Evolutionary conservation across 345 rosid species (phyloP).

Genomic region (Raphanus sativus): DNA sequence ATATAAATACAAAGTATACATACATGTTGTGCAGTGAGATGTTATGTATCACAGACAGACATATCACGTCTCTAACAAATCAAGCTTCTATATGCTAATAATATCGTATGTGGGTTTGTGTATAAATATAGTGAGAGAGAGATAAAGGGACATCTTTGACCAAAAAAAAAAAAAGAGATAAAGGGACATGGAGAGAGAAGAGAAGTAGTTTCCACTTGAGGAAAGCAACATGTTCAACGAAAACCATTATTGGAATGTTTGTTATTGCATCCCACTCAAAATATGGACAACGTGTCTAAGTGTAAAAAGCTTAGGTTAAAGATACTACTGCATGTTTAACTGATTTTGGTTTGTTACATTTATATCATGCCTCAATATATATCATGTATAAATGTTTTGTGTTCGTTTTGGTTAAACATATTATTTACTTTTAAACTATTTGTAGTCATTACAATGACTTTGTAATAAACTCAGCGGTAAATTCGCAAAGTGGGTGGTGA

Average conservation of each 20-base stretch:
- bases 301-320: conserved; percentile 2
- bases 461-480: not conserved
- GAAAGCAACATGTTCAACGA: conserved; percentile 42
- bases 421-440: not conserved
- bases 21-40: not conserved
- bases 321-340: conserved; percentile 8
- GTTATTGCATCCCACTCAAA: conserved; percentile 34
- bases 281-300: conserved; percentile 28
- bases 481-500: not conserved
- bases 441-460: not conserved
- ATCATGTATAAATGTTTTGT: not conserved
- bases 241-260: conserved; percentile 61
- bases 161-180: too few species aligned
- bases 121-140: conserved; percentile 3
- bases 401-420: not conserved
- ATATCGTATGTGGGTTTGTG: not conserved
- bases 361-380: not conserved
- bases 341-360: not conserved
- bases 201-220: conserved; percentile 47
- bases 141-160: conserved; percentile 27
- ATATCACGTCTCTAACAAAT: conserved; percentile 26
- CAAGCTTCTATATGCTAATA: conserved; percentile 5
- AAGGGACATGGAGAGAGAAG: conserved; percentile 36
- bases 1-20: not conserved
- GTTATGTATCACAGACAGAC: conserved; percentile 11